Base-by-base conservation (phyloP, 257 asterid genomes). In the Fraxinus americana region DNA sequence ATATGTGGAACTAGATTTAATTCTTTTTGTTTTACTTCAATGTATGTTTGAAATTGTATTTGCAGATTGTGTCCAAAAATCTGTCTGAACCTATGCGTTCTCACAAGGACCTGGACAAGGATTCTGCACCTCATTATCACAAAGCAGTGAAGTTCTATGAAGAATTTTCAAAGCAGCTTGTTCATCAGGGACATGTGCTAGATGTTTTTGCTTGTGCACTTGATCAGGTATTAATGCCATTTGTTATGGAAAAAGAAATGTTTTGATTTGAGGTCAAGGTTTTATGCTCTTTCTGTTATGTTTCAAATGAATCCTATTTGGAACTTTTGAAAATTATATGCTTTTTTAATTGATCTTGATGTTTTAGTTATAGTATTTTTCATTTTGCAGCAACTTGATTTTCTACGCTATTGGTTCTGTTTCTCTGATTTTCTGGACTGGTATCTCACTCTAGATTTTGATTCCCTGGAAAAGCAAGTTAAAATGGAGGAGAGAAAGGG, bases 101-200 rank as follows among this genome's bases (percentile, higher is more conserved):
- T 66, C 98, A 93, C 83, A 93, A 93, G 90, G 99, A 96, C 81
- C 88, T 96, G 87, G 99, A 96, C 84, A 96, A 96, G 87, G 99
- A 96, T 88, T 89, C 98, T 80, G 98, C 92, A 21, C 96, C 97
- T 30, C 86, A 83, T 77, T 91, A 85, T 84, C 97, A 96, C 79
- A 96, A 96, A 81, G 97, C 98, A 63, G 98, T 88, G 78, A 96
- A 91, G 81, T 92, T 93, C 78, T 96, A 96, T 81, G 99, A 96
- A 86, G 83, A 86, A 75, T 89, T 93, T 77, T 88, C 98, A 27
- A 96, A 91, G 87, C 99, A 93, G 83, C 97, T 96, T 79, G 93
- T 96, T 86, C 94, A 90, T 82, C 99, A 96, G 88, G 99, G 99
- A 27, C 99, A 96, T 52, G 99, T 92, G 80, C 88, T 96, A 41